phyloP scores from a whole-genome alignment of 208 protist genomes.

The Crithidia bombi region DNA sequence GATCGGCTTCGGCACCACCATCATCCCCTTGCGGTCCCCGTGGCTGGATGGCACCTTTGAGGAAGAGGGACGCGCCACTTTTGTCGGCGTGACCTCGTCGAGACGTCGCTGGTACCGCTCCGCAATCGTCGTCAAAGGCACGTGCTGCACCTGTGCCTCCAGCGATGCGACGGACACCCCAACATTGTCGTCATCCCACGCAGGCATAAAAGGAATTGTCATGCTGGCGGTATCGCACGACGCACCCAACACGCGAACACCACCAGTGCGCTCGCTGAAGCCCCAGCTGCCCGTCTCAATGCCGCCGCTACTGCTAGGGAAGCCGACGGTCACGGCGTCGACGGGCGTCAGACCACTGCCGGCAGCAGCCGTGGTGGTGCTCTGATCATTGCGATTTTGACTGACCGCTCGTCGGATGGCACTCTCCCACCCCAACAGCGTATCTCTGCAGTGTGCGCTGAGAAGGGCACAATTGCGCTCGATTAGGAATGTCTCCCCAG shows the following conservation, averaged over 20 bases:
- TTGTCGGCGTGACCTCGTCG: constrained; percentile 6
- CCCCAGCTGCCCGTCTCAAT: no score
- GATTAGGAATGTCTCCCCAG: constrained; percentile 51
- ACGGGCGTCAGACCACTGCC: not conserved
- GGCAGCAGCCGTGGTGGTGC: not conserved
- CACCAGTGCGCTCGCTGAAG: not conserved
- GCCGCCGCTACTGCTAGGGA: not conserved
- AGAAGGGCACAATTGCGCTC: constrained; percentile 77
- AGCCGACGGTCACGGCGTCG: not conserved
- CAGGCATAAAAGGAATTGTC: constrained; percentile 32
- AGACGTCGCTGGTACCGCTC: constrained; percentile 34
- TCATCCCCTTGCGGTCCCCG: constrained; percentile 28
- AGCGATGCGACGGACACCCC: not conserved
- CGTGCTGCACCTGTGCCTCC: constrained; percentile 3
- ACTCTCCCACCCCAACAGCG: constrained; percentile 33
- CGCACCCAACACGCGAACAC: not conserved
- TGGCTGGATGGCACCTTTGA: constrained; percentile 20
- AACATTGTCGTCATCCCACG: constrained; percentile 1
- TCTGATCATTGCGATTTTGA: constrained; percentile 11
- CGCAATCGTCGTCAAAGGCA: constrained; percentile 25
- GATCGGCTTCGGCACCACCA: constrained; percentile 31
- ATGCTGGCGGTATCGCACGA: not conserved
- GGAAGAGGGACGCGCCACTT: constrained; percentile 29
- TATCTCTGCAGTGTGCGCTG: constrained; percentile 45
- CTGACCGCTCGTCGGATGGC: constrained; percentile 2